These are phyloP conservation scores for Cryphonectria parasitica DNA, from an alignment of 2,329 filamentous ascomycete genomes.

Conservation along the genomic window DNA sequence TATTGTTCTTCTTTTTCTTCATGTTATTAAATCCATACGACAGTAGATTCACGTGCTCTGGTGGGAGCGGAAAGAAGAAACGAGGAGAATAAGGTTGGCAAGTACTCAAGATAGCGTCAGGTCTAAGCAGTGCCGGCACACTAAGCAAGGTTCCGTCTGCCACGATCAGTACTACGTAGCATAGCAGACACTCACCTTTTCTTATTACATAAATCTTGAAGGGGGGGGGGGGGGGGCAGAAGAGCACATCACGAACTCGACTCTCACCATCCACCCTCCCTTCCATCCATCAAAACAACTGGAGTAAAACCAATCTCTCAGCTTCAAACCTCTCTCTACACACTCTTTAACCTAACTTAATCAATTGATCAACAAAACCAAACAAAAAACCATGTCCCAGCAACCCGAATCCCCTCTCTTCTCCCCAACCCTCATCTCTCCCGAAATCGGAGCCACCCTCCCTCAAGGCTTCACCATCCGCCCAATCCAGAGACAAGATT, in stretches of 20 bases:
- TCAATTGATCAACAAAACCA: too few relatives aligned
- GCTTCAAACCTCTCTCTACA: neutral
- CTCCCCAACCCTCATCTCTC: constrained; percentile 66
- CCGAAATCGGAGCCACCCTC: constrained; percentile 61
- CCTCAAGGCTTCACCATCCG: constrained; percentile 73
- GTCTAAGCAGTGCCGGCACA: neutral
- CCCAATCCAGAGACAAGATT: constrained; percentile 70
- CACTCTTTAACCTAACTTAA: neutral
- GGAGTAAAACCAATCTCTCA: too few relatives aligned
- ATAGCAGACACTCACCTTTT: neutral
- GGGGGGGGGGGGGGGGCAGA: neutral
- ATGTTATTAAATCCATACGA: neutral
- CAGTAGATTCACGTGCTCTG: neutral
- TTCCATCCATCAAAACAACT: too few relatives aligned
- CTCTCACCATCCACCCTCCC: neutral
- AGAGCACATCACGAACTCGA: neutral
- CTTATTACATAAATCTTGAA: neutral
- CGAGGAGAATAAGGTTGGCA: neutral
- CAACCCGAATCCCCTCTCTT: constrained; percentile 54
- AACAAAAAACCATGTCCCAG: neutral
- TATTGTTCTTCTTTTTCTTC: neutral
- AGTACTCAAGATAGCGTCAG: neutral
- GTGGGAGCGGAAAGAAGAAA: neutral
- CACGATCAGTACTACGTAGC: neutral
- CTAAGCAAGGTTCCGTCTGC: neutral